Evolutionary conservation across 768 basidiomycete genomes (phyloP).

Genomic region (Boletus bicolor): DNA sequence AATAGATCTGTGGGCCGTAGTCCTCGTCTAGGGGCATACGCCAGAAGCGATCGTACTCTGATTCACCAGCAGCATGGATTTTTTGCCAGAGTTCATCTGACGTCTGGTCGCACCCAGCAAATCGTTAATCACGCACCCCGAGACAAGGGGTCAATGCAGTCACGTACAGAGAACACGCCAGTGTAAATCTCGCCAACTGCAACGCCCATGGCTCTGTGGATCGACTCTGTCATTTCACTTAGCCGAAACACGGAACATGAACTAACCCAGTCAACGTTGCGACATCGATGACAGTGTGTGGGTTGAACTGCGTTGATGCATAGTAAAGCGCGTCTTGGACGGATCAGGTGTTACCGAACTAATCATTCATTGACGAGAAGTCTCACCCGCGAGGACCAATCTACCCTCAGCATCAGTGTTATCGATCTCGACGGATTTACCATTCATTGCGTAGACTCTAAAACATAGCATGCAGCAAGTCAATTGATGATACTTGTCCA

Average conservation of each 20-base stretch:
- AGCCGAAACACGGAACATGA: neutral
- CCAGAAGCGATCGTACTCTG: slow-evolving; percentile 84
- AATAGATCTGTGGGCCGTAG: slow-evolving; percentile 71
- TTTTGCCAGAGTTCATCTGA: slow-evolving; percentile 73
- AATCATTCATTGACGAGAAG: neutral
- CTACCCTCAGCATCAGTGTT: slow-evolving; percentile 87
- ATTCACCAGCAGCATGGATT: slow-evolving; percentile 65
- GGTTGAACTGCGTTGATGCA: slow-evolving; percentile 69
- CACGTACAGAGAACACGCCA: slow-evolving; percentile 71
- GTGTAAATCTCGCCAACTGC: slow-evolving; percentile 75
- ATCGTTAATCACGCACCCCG: neutral
- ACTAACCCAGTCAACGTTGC: slow-evolving; percentile 80
- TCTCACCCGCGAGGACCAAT: slow-evolving; percentile 65
- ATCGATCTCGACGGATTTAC: slow-evolving; percentile 82
- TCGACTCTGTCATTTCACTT: neutral
- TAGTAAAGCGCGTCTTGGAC: slow-evolving; percentile 78
- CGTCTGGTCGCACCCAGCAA: slow-evolving; percentile 38
- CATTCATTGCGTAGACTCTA: slow-evolving; percentile 84
- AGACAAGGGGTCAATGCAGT: neutral
- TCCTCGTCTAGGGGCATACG: slow-evolving; percentile 86
- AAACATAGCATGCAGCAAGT: neutral
- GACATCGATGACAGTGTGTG: slow-evolving; percentile 81
- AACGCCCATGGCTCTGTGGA: slow-evolving; percentile 59
- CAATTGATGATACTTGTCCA: neutral
- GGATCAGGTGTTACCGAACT: neutral